A percentile compares a stretch with the other conserved stretches of the same genome.
phyloP scores from a whole-genome alignment of 495 filamentous ascomycete genomes.

The Neurospora sp. region DNA sequence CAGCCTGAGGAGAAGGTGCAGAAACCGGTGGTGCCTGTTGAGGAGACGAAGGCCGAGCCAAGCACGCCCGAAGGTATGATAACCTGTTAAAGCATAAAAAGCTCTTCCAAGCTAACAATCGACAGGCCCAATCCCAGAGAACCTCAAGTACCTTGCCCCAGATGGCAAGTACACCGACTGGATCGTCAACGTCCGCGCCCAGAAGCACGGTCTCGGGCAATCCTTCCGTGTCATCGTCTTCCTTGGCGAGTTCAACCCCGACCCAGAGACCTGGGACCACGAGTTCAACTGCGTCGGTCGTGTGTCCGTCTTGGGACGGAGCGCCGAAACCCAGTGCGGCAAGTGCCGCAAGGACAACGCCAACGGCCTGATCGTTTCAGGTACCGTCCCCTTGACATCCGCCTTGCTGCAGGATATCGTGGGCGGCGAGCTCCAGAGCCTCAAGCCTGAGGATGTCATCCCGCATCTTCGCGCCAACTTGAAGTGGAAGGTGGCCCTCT shows the following conservation, averaged over 20 bases:
- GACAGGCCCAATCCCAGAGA: constrained; percentile 10
- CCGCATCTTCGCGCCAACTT: constrained; percentile 25
- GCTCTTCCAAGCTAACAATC: neutral
- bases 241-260: constrained; percentile 24
- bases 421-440: constrained; percentile 14
- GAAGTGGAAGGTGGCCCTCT: constrained; percentile 25
- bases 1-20: neutral
- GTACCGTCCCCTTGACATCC: constrained; percentile 31
- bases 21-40: neutral
- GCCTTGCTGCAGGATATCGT: constrained; percentile 30
- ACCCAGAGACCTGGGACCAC: constrained; percentile 19
- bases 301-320: constrained; percentile 28
- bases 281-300: constrained; percentile 30
- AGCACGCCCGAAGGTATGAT: neutral
- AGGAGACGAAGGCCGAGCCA: neutral
- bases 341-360: constrained; percentile 24
- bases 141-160: constrained; percentile 19
- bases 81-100: neutral
- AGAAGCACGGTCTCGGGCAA: constrained; percentile 30
- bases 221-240: constrained; percentile 34
- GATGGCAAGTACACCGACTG: constrained; percentile 32
- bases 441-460: constrained; percentile 25
- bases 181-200: constrained; percentile 29
- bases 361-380: constrained; percentile 23
- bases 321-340: constrained; percentile 19